Evolutionary conservation across 2,329 filamentous ascomycete genomes (phyloP).

Genomic region (Blastomyces percursus): DNA sequence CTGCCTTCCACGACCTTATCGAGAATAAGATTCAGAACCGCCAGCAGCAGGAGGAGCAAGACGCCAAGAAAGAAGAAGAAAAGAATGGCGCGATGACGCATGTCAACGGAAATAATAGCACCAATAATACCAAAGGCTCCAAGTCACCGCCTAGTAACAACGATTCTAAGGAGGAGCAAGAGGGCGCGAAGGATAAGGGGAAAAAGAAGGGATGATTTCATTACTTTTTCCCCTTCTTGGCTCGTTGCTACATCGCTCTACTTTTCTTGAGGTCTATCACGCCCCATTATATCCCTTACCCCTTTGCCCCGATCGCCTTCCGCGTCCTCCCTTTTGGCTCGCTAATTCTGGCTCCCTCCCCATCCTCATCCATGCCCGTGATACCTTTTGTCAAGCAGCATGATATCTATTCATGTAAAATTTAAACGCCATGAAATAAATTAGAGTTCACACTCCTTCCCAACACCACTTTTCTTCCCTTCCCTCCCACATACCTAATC

Average conservation of each 20-base stretch:
- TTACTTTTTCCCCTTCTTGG: not conserved
- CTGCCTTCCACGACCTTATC: slow-evolving; percentile 96
- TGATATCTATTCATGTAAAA: slow-evolving; percentile 2
- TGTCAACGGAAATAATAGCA: slow-evolving; percentile 21
- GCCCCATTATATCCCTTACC: not conserved
- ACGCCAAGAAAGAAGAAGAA: slow-evolving; percentile 59
- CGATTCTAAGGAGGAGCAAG: slow-evolving; percentile 47
- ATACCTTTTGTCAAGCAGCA: not conserved
- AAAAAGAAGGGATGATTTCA: slow-evolving; percentile 44
- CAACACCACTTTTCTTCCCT: too few species aligned
- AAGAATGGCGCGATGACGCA: slow-evolving; percentile 29
- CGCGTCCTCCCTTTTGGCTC: not conserved
- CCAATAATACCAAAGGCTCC: slow-evolving; percentile 44
- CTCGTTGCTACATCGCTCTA: not conserved
- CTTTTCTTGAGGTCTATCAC: not conserved
- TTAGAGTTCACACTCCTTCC: not conserved
- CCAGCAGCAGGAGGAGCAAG: slow-evolving; percentile 92
- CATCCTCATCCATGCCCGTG: slow-evolving; percentile 13
- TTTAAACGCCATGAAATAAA: slow-evolving; percentile 1
- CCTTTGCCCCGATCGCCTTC: not conserved
- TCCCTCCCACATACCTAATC: not conserved
- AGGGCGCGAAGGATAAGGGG: slow-evolving; percentile 48
- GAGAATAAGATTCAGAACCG: slow-evolving; percentile 99
- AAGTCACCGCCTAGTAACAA: slow-evolving; percentile 36
- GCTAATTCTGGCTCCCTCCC: not conserved